phyloP scores from a whole-genome alignment of 2,329 filamentous ascomycete genomes.

The Ceratocystis destructans region DNA sequence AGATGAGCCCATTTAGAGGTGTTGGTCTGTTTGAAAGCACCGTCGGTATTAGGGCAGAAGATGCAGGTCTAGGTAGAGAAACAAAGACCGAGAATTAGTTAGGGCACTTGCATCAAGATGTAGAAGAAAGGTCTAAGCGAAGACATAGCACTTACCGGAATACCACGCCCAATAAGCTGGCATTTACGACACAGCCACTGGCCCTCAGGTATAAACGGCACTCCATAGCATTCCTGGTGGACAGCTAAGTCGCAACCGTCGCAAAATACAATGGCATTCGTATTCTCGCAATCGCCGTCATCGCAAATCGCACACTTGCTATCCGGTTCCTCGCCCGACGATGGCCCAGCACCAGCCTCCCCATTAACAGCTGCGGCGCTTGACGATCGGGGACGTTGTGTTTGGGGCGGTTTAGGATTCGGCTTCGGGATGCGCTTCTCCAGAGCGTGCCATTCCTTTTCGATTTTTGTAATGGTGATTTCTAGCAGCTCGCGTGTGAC shows the following conservation, averaged over 20 bases:
- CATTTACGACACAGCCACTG: conserved; percentile 98
- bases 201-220: conserved; percentile 95
- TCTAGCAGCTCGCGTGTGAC: conserved; percentile 93
- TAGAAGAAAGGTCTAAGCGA: not conserved
- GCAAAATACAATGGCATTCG: conserved; percentile 97
- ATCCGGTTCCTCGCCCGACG: conserved; percentile 72
- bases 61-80: conserved; percentile 58
- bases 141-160: conserved; percentile 47
- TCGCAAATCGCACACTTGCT: conserved; percentile 97
- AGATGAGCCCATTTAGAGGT: conserved; percentile 94
- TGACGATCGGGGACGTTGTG: conserved; percentile 80
- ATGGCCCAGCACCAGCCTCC: conserved; percentile 46
- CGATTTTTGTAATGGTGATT: conserved; percentile 96
- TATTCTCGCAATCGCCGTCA: conserved; percentile 98
- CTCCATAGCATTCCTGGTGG: conserved; percentile 96
- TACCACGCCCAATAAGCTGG: conserved; percentile 81
- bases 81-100: conserved; percentile 5
- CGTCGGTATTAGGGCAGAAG: conserved; percentile 94
- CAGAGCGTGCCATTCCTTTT: conserved; percentile 94
- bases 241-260: conserved; percentile 96
- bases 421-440: conserved; percentile 96
- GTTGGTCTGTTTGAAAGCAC: conserved; percentile 96
- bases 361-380: conserved; percentile 93
- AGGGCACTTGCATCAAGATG: not conserved
- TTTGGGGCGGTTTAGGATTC: conserved; percentile 90